Evolutionary conservation across 768 basidiomycete genomes (phyloP), one percentile per base, ranked within the genome.

Genomic region (Calocybe cyanea): DNA sequence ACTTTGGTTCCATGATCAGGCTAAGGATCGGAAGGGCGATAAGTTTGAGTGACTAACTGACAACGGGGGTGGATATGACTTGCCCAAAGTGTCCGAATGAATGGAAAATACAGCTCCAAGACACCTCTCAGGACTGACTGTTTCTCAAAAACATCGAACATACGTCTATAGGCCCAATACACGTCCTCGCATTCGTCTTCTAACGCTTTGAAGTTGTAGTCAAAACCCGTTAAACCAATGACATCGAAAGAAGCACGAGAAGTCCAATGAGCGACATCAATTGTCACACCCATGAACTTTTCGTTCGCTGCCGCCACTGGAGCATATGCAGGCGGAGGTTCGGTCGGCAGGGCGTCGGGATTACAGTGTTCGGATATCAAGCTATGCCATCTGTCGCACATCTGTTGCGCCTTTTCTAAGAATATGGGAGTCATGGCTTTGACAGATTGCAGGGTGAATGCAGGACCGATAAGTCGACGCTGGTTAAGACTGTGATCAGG

Each of bases 241-340:
- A 81, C 70, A 51, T 85, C 83, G 45, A 85, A 77, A 1, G 81
- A 75, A 0, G 76, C 73, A 20, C 81, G 75, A 10, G 77, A 77
- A n/a, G 81, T 57, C 76, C 79, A 84, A 45, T 74, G 72, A 18
- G 71, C 63, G 17, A 81, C 66, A 49, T 84, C 79, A 42, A 84
- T 58, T 5, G 60, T 58, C 3, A 51, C 49, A 21, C 51, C 44
- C 33, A 33, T 28, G 23, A 44, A 38, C 17, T 51, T 49, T 19
- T 51, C 46, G n/a, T 49, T 45, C 11, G 47, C n/a, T 0, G 53
- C 25, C 6, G 45, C 37, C 9, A 41, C 47, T 35, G 46, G 42
- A 39, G 41, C 49, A 20, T 51, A 51, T 18, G 47, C 48, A 15
- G 46, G 46, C 2, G 46, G 49, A 19, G 46, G 47, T 14, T 46